Evolutionary conservation across 2,329 filamentous ascomycete species (phyloP).

Genomic region (Cordyceps militaris): DNA sequence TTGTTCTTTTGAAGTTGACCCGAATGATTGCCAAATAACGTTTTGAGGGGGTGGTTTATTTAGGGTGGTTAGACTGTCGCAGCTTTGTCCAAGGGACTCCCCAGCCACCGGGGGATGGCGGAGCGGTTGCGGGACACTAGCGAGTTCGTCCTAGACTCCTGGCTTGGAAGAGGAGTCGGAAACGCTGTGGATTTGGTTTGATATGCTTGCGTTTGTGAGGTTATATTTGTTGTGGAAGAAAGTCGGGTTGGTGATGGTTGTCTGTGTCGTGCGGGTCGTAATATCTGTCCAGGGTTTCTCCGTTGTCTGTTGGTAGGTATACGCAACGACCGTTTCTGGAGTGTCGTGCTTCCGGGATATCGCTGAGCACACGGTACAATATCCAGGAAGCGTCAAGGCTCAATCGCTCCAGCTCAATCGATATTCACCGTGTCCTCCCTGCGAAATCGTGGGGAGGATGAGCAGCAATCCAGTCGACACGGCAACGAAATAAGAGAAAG

Average conservation of each 20-base stretch:
- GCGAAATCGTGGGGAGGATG: not conserved
- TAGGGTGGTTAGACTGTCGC: not conserved
- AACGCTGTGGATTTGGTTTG: slow-evolving; percentile 6
- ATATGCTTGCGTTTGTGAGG: not conserved
- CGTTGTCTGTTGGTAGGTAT: too few species aligned
- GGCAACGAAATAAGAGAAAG: not conserved
- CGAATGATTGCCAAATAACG: not conserved
- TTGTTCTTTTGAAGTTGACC: not conserved
- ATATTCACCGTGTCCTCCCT: not conserved
- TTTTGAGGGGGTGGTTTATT: not conserved
- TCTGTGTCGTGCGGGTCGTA: not conserved
- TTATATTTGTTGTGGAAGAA: not conserved
- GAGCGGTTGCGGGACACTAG: slow-evolving; percentile 8
- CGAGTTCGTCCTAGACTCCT: slow-evolving; percentile 2
- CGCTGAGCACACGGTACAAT: not conserved
- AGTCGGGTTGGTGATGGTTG: not conserved
- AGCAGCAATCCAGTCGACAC: not conserved
- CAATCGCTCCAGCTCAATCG: not conserved
- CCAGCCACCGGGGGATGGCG: slow-evolving; percentile 5
- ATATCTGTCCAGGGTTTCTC: not conserved
- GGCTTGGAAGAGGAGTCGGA: slow-evolving; percentile 6
- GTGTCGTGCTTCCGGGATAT: not conserved
- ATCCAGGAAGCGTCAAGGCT: not conserved
- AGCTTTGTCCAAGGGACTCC: slow-evolving; percentile 4
- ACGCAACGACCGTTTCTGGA: not conserved